These are phyloP conservation scores for Skeletonema marinoi DNA, from an alignment of 108 stramenopile genomes.

Conservation along the genomic window DNA sequence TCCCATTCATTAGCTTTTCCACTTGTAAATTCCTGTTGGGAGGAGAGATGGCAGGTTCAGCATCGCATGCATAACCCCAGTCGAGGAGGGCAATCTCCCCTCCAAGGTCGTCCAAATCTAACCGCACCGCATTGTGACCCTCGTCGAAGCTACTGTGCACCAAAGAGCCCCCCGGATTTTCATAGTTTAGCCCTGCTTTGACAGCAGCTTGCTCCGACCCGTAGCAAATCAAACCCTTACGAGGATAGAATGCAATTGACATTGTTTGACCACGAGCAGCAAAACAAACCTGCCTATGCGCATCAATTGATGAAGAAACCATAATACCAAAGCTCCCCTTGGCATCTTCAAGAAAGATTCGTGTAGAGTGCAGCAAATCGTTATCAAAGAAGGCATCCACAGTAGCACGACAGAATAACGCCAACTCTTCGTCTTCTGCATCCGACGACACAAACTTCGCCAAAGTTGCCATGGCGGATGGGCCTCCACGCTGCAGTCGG, in stretches of 20 bases:
- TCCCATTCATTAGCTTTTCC: slow-evolving; percentile 42
- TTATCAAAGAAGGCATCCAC: slow-evolving; percentile 82
- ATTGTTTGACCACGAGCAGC: slow-evolving; percentile 83
- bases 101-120: slow-evolving; percentile 52
- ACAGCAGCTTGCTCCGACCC: slow-evolving; percentile 87
- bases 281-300: slow-evolving; percentile 73
- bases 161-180: slow-evolving; percentile 43
- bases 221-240: slow-evolving; percentile 76
- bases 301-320: slow-evolving; percentile 70
- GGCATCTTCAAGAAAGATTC: slow-evolving; percentile 69
- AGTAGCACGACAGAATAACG: slow-evolving; percentile 41
- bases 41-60: slow-evolving; percentile 41
- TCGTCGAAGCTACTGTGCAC: slow-evolving; percentile 14
- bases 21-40: slow-evolving; percentile 39
- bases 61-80: slow-evolving; percentile 38
- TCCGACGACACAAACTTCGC: slow-evolving; percentile 29
- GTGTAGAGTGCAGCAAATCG: slow-evolving; percentile 68
- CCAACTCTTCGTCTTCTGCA: slow-evolving; percentile 21
- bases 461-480: slow-evolving; percentile 16
- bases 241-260: slow-evolving; percentile 80
- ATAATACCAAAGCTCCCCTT: slow-evolving; percentile 78
- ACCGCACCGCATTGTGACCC: slow-evolving; percentile 39
- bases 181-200: slow-evolving; percentile 61
- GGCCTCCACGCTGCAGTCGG: not conserved
- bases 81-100: slow-evolving; percentile 52